Conservation (phyloP, 2,329 filamentous ascomycete species). For the Trichoderma koningii region DNA sequence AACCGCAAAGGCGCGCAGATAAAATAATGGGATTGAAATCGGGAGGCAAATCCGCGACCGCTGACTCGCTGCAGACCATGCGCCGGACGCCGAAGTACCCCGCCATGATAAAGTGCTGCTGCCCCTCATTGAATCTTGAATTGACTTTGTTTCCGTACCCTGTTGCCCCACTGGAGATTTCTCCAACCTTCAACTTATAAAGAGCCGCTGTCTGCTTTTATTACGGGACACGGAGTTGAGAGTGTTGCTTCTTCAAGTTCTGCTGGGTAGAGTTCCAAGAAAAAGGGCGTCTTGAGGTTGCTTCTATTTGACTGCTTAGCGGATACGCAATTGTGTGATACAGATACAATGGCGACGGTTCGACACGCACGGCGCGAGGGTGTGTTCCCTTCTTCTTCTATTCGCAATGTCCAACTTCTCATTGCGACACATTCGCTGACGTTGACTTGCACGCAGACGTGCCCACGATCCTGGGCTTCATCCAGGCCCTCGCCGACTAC, state of each 20-base stretch:
- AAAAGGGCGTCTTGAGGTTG: neutral
- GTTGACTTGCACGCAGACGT: slow-evolving; percentile 61
- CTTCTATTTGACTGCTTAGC: neutral
- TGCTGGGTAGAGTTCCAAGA: neutral
- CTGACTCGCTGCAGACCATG: slow-evolving; percentile 18
- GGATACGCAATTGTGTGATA: neutral
- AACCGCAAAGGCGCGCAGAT: slow-evolving; percentile 15
- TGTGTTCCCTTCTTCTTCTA: neutral
- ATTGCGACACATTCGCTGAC: slow-evolving; percentile 17
- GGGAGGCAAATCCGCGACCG: neutral
- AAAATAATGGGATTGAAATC: neutral
- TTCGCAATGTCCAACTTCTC: too few relatives aligned
- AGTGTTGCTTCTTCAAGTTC: neutral
- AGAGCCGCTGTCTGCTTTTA: neutral
- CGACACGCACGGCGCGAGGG: slow-evolving; percentile 27
- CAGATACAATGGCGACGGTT: slow-evolving; percentile 18
- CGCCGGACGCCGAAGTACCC: neutral
- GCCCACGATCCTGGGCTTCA: slow-evolving; percentile 75
- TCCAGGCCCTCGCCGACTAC: slow-evolving; percentile 84
- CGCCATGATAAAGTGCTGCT: neutral
- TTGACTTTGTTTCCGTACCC: neutral
- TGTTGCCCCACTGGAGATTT: slow-evolving; percentile 4
- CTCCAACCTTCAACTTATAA: neutral
- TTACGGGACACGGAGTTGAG: neutral
- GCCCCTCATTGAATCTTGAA: neutral